These are phyloP conservation scores for Candida maltosa DNA, from an alignment of 805 yeast genomes.

Conservation along the genomic window DNA sequence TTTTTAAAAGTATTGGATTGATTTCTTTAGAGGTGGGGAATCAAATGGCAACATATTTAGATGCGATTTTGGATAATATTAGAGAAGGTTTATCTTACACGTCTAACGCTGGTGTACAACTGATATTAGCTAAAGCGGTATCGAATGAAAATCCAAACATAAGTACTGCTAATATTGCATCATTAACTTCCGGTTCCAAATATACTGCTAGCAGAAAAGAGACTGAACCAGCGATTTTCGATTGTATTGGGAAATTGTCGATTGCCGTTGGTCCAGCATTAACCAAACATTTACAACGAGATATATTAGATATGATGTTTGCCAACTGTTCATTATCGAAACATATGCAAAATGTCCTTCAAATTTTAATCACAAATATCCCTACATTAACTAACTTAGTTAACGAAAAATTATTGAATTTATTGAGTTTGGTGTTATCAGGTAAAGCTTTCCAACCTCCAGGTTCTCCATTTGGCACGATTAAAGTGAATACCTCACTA, in stretches of 20 bases:
- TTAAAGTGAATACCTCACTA: slow-evolving; percentile 54
- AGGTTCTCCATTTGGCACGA: slow-evolving; percentile 72
- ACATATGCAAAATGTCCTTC: slow-evolving; percentile 73
- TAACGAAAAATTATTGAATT: slow-evolving; percentile 65
- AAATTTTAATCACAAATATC: slow-evolving; percentile 63
- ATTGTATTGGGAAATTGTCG: slow-evolving; percentile 83
- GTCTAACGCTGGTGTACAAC: slow-evolving; percentile 34
- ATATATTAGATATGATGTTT: slow-evolving; percentile 73
- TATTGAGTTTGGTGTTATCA: slow-evolving; percentile 70
- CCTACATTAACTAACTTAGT: slow-evolving; percentile 78
- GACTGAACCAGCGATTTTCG: slow-evolving; percentile 81
- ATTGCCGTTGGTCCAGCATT: slow-evolving; percentile 90
- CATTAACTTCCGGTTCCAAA: slow-evolving; percentile 38
- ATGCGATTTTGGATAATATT: slow-evolving; percentile 79
- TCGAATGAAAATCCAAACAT: slow-evolving; percentile 5
- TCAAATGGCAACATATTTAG: slow-evolving; percentile 82
- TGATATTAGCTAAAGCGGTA: slow-evolving; percentile 39
- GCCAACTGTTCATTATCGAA: slow-evolving; percentile 76
- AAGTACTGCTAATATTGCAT: slow-evolving; percentile 5
- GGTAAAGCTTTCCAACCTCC: slow-evolving; percentile 83
- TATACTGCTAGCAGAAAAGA: slow-evolving; percentile 60
- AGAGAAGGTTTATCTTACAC: slow-evolving; percentile 65
- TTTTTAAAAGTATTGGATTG: slow-evolving; percentile 79
- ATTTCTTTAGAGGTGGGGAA: slow-evolving; percentile 77
- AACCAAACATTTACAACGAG: slow-evolving; percentile 82